A percentile compares a stretch with the other conserved stretches of the same genome.
phyloP scores from a whole-genome alignment of 2,329 filamentous ascomycete genomes.

The Microsporum canis region DNA sequence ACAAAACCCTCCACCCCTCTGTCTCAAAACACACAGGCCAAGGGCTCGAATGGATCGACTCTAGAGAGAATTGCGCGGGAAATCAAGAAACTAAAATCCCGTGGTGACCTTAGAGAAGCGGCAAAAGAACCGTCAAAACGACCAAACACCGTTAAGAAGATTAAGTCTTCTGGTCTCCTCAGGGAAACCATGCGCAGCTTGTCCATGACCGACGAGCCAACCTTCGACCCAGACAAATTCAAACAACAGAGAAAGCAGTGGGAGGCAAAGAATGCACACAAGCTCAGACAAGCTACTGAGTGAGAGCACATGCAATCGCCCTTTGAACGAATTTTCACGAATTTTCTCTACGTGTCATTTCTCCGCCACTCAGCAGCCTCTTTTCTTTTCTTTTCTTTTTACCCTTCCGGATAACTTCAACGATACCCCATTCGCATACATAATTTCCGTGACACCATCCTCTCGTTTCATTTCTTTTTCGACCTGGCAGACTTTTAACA shows the following conservation, averaged over 20 bases:
- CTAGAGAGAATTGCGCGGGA: slow-evolving; percentile 51
- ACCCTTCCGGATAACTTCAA: neutral
- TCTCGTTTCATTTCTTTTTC: neutral
- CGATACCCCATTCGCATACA: slow-evolving; percentile 3
- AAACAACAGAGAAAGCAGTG: slow-evolving; percentile 38
- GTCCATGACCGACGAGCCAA: slow-evolving; percentile 25
- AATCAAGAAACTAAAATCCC: slow-evolving; percentile 47
- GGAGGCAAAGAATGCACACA: slow-evolving; percentile 35
- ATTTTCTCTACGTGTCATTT: slow-evolving; percentile 3
- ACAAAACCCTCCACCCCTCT: slow-evolving; percentile 13
- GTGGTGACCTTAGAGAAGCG: slow-evolving; percentile 37
- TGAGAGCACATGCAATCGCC: slow-evolving; percentile 1
- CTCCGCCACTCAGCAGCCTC: neutral
- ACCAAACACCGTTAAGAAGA: slow-evolving; percentile 23
- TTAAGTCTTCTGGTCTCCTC: slow-evolving; percentile 24
- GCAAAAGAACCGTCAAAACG: slow-evolving; percentile 17
- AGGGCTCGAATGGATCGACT: slow-evolving; percentile 38
- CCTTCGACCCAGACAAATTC: slow-evolving; percentile 42
- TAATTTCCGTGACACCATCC: neutral
- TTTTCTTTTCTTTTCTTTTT: neutral
- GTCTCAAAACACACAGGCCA: slow-evolving; percentile 27
- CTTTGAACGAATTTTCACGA: neutral
- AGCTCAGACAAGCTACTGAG: slow-evolving; percentile 9
- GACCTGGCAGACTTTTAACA: neutral
- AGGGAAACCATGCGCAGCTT: slow-evolving; percentile 22